Base-by-base conservation (phyloP, 73 alveolate species). In the Paramecium sexaurelia region DNA sequence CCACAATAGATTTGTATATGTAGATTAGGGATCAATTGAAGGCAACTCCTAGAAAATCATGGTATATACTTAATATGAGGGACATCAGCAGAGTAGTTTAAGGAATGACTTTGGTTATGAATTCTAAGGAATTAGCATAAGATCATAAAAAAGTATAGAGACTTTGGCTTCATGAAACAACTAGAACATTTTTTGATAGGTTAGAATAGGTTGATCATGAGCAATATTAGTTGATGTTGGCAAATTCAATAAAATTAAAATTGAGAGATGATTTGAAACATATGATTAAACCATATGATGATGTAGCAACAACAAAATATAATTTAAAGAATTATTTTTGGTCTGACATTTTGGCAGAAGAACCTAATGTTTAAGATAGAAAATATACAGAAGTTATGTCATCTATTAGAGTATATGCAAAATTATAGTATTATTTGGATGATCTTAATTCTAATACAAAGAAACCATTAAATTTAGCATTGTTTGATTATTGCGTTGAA, bases 1-100 rank as follows among this genome's bases (percentile, higher is more conserved):
- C 97, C 85, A 78, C 98, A 91, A 56, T 97, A 92, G 94, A 96
- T 97, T 89, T 97, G 95, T 92, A 96, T 97, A 68, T 95, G 97
- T 36, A 97, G 29, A 88, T 91, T 69, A 85, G 92, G 51, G 92
- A 96, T 61, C 96, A 96, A 85, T 95, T 98, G 19, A 83, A 96
- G 83, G 99, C 99, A 7, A 97, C 99, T 8, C 99, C 99, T 7
- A 97, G 98, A 11, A 98, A 97, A 47, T 96, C 92, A n/a, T 75
- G 85, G 78, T 97, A 96, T 85, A 85, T 90, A 17, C 96, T 95
- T 55, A 96, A 96, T 57, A 57, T 96, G 67, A 95, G 99, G 83
- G 99, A 97, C 85, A 91, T 98, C 20, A 86, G 98, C 27, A 96
- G 97, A 95, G 99, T 98, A 19, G 91, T 98, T 93, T 94, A 98